Evolutionary conservation across 208 protist species (phyloP), one percentile per base, ranked within the genome.

Genomic region (Sergeia podlipaevii): DNA sequence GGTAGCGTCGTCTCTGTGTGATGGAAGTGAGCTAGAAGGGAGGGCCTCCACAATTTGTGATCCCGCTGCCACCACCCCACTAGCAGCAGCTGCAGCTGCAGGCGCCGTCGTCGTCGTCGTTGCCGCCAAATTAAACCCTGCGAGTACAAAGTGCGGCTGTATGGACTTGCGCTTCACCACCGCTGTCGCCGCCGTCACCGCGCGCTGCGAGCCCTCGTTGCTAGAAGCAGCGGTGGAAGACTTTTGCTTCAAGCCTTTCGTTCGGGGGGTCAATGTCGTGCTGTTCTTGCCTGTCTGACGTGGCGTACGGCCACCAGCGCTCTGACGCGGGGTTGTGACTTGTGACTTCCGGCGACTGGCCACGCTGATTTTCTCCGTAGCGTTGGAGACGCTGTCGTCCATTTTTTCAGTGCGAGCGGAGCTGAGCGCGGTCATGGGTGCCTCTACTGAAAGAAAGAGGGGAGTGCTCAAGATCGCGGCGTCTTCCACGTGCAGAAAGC

Each of bases 391-490:
- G n/a, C n/a, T n/a, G n/a, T n/a, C n/a, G n/a, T n/a, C n/a, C n/a
- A n/a, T n/a, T n/a, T n/a, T n/a, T n/a, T n/a, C n/a, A n/a, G n/a
- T n/a, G n/a, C n/a, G n/a, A n/a, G n/a, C n/a, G n/a, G n/a, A n/a
- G n/a, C n/a, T n/a, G n/a, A n/a, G n/a, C n/a, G n/a, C n/a, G n/a
- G n/a, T n/a, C n/a, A n/a, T n/a, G n/a, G n/a, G 10, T 10, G 18
- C 10, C 23, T n/a, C n/a, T n/a, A n/a, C n/a, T n/a, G n/a, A n/a
- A 45, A 17, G 48, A 52, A 72, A 57, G 18, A 72, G 53, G 4
- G 65, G 65, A 2, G 65, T 66, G 29, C 60, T 18, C 13, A 72
- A 45, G 2, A 65, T 17, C 18, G 27, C 44, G 3, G 15, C 17
- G 29, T 65, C 45, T 7, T 51, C 45, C 11, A 72, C 41, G 15